These are phyloP conservation scores for Pterocarpus macrocarpus DNA, from an alignment of 306 rosid species.

Conservation along the genomic window DNA sequence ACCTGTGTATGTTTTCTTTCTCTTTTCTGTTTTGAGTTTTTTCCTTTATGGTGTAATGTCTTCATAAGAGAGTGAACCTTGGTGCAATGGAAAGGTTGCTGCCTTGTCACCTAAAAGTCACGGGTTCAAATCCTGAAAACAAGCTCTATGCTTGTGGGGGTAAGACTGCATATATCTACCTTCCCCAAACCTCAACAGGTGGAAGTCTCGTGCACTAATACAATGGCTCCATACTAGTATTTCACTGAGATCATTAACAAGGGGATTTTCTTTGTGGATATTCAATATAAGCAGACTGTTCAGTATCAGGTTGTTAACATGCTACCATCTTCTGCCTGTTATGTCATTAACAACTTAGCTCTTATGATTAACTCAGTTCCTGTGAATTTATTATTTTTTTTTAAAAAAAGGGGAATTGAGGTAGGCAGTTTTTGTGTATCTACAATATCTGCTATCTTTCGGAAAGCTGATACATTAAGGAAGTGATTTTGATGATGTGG, in stretches of 20 bases:
- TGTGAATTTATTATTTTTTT: background rate
- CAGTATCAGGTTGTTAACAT: background rate
- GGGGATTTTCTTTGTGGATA: background rate
- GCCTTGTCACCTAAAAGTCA: no score
- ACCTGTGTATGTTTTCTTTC: background rate
- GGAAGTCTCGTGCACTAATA: no score
- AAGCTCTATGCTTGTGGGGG: no score
- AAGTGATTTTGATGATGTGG: slow-evolving; percentile 5
- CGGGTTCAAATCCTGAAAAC: no score
- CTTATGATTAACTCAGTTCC: slow-evolving; percentile 17
- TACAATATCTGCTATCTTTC: slow-evolving; percentile 24
- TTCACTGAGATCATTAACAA: background rate
- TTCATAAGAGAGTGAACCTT: background rate
- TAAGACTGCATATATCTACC: no score
- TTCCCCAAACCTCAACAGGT: no score
- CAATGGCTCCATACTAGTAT: background rate
- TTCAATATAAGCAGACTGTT: background rate
- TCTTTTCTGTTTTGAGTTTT: background rate
- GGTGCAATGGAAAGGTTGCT: no score
- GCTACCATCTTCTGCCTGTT: slow-evolving; percentile 27
- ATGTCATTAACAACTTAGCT: slow-evolving; percentile 15
- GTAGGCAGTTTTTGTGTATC: background rate
- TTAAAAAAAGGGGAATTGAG: background rate
- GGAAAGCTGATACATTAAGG: slow-evolving; percentile 23
- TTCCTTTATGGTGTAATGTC: background rate